Base-by-base conservation (phyloP, 2,329 filamentous ascomycete genomes). In the Escovopsis sp. region DNA sequence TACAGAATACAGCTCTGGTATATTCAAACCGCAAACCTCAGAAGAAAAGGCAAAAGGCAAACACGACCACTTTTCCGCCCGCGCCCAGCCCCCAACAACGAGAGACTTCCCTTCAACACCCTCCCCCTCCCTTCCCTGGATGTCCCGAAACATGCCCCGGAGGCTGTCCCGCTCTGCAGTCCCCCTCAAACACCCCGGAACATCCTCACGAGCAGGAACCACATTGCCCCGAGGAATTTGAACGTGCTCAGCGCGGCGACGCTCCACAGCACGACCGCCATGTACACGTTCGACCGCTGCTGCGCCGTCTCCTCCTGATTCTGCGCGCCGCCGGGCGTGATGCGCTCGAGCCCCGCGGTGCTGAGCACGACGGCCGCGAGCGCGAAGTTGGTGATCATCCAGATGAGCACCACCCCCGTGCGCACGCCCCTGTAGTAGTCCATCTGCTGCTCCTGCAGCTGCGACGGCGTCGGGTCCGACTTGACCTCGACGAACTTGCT, bases 401-500 rank as follows among this genome's bases (percentile, higher is more conserved):
- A 98, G 45, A 81, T 76, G 34, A 96, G 65, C 21, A 98, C 90
- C 45, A 94, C 87, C 19, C 84, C 75, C 15, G 83, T 92, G 42
- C 90, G 76, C 55, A 98, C 94, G 45, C 87, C 90, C 49, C 87
- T 86, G 70, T 98, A 98, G 61, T 96, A 98, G 56, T 98, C 90
- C 65, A 94, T 85, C 57, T 98, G 88, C 51, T 81, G 84, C 53
- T 94, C 87, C 26, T 75, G 68, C 31, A 70, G 60, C 45, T 73
- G 66, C 0, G 62, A 53, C 1, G 69, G 54, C 1, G 65, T 67
- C 0, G 72, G 69, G 0, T 64, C 48, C 48, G 73, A 76, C 57
- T 79, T 76, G 42, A 85, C 77, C 43, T 79, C 75, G 19, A 79
- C 76, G 31, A 74, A 74, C 57, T 94, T 96, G 18, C 64, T 62